Conservation (phyloP, 306 rosid species). For the Malus fusca region DNA sequence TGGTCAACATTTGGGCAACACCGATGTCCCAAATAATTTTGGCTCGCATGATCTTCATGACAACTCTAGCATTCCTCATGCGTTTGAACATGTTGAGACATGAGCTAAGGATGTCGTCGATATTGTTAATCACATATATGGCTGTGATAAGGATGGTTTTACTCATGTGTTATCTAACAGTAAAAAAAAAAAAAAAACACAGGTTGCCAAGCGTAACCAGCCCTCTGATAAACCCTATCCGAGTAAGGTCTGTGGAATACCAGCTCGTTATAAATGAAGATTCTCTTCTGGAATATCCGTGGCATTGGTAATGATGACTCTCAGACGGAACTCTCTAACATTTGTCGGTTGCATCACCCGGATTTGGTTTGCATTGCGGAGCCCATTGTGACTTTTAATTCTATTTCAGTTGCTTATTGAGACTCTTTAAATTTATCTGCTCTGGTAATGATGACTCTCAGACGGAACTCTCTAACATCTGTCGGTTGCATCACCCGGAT, state of each 20-base stretch:
- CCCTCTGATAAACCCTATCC: background rate
- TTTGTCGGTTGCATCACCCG: background rate
- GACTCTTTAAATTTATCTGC: background rate
- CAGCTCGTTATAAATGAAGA: background rate
- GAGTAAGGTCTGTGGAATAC: background rate
- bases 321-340: background rate
- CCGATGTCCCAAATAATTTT: background rate
- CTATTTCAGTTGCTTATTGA: too few species aligned
- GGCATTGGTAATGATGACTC: background rate
- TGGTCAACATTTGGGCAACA: background rate
- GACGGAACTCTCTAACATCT: rapidly evolving
- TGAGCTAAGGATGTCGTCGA: too few species aligned
- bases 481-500: background rate
- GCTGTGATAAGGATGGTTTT: too few species aligned
- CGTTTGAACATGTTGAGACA: too few species aligned
- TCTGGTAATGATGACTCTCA: background rate
- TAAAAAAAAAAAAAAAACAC: too few species aligned
- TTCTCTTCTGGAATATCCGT: too few species aligned
- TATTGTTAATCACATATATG: too few species aligned
- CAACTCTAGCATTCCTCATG: too few species aligned
- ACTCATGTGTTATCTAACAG: too few species aligned
- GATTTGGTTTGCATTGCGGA: background rate
- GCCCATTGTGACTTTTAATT: too few species aligned
- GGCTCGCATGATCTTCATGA: background rate
- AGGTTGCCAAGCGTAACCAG: background rate